Evolutionary conservation across 352 stramenopile species (phyloP), one percentile per base, ranked within the genome.

Genomic region (Pythium guiyangense): DNA sequence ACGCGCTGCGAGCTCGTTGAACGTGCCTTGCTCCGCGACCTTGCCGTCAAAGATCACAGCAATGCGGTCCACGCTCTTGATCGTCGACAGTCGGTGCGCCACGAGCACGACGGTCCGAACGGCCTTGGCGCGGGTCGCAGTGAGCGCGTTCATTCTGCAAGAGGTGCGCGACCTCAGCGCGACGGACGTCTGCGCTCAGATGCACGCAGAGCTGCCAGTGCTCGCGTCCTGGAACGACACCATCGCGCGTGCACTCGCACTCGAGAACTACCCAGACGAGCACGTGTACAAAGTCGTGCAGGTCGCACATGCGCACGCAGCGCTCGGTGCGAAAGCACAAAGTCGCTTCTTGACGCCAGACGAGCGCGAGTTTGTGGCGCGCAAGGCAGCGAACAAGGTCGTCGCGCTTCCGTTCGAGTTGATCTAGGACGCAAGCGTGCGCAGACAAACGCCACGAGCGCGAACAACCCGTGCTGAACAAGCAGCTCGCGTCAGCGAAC

Each of bases 31-130:
- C 53, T 96, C 86, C 3, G 79, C 69, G 15, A 96, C 68, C 25
- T 52, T 50, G 29, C 86, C 85, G 37, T 88, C 29, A 34, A 34
- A 34, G 29, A 34, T 34, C 29, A 34, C 29, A 34, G 29, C 29
- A 8, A 34, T 34, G 2, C 29, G 29, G 29, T 34, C 29, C 29
- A 2, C 87, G 48, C 87, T 89, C 69, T 92, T 86, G 68, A 98
- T 96, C 17, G 93, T 98, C 46, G 88, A 90, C 34, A 99, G 66
- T 26, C 97, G 83, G 67, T 99, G 97, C 15, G 97, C 97, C 64
- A 99, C 98, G 17, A 99, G 77, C 43, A 99, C 74, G 37, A 97
- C 91, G 0, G 97, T 99, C n/a, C 96, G 80, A 45, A 88, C 79
- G 43, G 76, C 70, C 62, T 94, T 91, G 63, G 81, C 72, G 45